Base-by-base conservation (phyloP, 2,329 filamentous ascomycete genomes). In the Colletotrichum chlorophyti region DNA sequence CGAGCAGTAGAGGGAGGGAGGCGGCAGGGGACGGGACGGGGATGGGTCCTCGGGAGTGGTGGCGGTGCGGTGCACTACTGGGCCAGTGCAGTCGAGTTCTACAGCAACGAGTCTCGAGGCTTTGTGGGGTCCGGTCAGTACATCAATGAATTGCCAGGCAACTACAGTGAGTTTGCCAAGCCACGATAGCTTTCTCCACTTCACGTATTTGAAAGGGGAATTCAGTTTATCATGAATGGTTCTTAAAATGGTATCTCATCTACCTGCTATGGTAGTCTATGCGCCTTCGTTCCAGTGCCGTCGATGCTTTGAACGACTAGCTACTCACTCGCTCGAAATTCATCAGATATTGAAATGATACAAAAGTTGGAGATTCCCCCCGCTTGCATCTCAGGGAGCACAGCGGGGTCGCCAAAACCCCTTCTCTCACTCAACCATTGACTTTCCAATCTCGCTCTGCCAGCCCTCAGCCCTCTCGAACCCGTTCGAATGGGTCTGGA, bases 371-470 rank as follows among this genome's bases (percentile, higher is more conserved):
- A n/a, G n/a, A n/a, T n/a, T n/a, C n/a, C n/a, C n/a, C n/a, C n/a
- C n/a, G n/a, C n/a, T n/a, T n/a, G n/a, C n/a, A n/a, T n/a, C n/a
- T n/a, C n/a, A n/a, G n/a, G n/a, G n/a, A n/a, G n/a, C n/a, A n/a
- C n/a, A n/a, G n/a, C n/a, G n/a, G n/a, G 9, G 23, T 26, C 43
- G 10, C 43, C 26, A 19, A 35, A 42, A 41, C 42, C 6, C 26
- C 19, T n/a, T 38, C 32, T 21, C 37, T 64, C 65, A 79, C 12
- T 73, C 69, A 32, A 69, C 73, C 88, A 91, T 91, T 12, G 80
- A 80, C 81, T 92, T 93, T 32, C 91, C 91, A 82, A 97, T 96
- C 76, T 96, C 89, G 69, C 90, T 93, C 73, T 88, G 76, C 92
- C 93, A 97, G 26, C 86, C 84, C 63, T 85, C 82, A 1, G 90